Evolutionary conservation across 305 asterid genomes (phyloP), one percentile per base, ranked within the genome.

Genomic region (Solanum hybrid): DNA sequence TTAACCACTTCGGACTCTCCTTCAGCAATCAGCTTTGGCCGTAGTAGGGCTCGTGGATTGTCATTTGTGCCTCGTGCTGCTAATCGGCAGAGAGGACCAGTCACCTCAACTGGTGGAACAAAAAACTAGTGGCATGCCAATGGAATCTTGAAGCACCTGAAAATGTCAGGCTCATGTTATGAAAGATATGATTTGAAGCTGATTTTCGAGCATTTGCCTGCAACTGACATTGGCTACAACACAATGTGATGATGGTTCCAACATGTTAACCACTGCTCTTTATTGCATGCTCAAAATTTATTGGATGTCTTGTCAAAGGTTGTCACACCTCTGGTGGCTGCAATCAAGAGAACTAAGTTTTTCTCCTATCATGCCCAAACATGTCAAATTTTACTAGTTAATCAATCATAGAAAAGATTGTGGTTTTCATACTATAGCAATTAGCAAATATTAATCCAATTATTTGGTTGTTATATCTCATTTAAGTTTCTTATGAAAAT

Each of bases 1-100:
- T 87, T 97, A 90, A 97, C 94, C 96, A 95, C 99, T 89, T 92
- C 96, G 1, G 97, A 95, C 89, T 92, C 98, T 91, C 98, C 98
- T 76, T 94, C 98, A 32, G 90, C 97, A 1, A 90, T 96, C 89
- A 97, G 98, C 92, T 97, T 97, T 89, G 99, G 99, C 79, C 97
- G 93, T 51, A 96, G 95, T 89, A 95, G 93, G 78, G 79, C 93
- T 87, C 97, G 95, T 22, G 98, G 98, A 41, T 86, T 95, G 80
- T 78, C 97, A 41, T 96, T 97, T 36, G 94, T 94, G 89, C 98
- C 99, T 89, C 92, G 98, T n/a, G 92, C 97, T 29, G 70, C 93
- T 92, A 95, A 92, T 88, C 94, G 91, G 89, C 95, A 92, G 89
- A 94, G 86, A 89, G 93, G 90, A 90, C 91, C 91, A 29, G 92